These are phyloP conservation scores for Rhododendron simsii DNA, from an alignment of 148 eudicot species.

Conservation along the genomic window DNA sequence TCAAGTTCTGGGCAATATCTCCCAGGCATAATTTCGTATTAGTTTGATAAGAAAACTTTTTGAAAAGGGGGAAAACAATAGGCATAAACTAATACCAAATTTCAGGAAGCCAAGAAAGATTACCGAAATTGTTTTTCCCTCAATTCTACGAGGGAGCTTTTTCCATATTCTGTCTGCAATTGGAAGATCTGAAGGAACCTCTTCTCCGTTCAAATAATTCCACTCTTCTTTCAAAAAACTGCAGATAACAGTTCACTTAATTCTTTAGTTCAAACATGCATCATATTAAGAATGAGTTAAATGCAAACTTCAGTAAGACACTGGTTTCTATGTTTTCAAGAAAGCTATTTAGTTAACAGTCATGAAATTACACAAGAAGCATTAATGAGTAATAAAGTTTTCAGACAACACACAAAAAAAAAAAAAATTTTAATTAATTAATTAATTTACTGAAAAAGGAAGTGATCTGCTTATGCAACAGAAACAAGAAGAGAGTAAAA, in stretches of 20 bases:
- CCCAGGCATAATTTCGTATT: neutral
- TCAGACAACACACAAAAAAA: neutral
- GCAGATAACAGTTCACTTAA: conserved; percentile 15
- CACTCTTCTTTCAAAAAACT: conserved; percentile 71
- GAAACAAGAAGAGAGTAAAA: neutral
- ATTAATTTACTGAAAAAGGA: neutral
- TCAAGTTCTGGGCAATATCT: neutral
- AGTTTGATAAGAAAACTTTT: neutral
- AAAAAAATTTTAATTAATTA: too few species aligned
- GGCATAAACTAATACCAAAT: neutral
- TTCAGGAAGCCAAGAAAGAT: conserved; percentile 8
- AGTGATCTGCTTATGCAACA: conserved; percentile 1
- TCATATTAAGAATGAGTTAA: neutral
- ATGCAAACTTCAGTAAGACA: neutral
- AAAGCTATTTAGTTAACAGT: neutral
- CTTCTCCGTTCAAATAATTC: conserved; percentile 40
- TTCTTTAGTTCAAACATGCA: neutral
- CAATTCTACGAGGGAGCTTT: conserved; percentile 42
- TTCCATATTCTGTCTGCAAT: conserved; percentile 46
- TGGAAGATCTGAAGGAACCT: conserved; percentile 30
- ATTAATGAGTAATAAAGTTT: neutral
- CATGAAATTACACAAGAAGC: neutral
- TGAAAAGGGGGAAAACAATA: neutral
- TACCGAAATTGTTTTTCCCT: conserved; percentile 47
- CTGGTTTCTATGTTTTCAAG: neutral